phyloP scores from a whole-genome alignment of 2,329 filamentous ascomycete species.

The Ophiocordyceps polyrhachis-furcata region DNA sequence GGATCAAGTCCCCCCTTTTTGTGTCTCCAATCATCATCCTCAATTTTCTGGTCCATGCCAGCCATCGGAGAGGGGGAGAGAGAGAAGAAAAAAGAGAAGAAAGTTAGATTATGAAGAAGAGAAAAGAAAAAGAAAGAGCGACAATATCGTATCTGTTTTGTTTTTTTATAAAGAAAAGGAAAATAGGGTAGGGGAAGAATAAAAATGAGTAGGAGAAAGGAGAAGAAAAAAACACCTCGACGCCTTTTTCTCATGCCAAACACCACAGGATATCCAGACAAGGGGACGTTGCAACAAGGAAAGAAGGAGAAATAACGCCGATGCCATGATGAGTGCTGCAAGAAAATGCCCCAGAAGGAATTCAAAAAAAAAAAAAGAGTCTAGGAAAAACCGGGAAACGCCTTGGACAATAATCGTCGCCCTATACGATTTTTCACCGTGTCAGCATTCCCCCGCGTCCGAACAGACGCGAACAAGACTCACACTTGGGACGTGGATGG shows the following conservation, averaged over 20 bases:
- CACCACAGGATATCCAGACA: neutral
- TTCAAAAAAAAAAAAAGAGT: neutral
- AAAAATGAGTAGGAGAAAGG: neutral
- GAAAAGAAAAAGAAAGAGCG: no score
- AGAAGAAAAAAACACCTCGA: neutral
- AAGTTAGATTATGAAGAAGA: no score
- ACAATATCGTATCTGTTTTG: no score
- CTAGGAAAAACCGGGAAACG: conserved; percentile 22
- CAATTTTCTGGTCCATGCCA: neutral
- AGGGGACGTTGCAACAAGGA: neutral
- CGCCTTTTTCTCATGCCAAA: neutral
- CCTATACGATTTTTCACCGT: conserved; percentile 10
- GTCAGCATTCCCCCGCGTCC: neutral
- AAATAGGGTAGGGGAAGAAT: no score
- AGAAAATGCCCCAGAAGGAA: neutral
- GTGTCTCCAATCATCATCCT: neutral
- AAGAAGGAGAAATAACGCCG: conserved; percentile 6
- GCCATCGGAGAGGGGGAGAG: neutral
- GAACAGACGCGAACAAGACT: conserved; percentile 5
- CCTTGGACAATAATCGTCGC: conserved; percentile 22
- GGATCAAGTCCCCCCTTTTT: neutral
- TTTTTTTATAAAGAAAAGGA: no score
- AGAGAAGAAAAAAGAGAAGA: neutral
- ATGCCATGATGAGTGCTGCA: conserved; percentile 9
- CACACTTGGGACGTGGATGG: conserved; percentile 19